phyloP scores from a whole-genome alignment of 345 rosid genomes.

The Salix brachista region DNA sequence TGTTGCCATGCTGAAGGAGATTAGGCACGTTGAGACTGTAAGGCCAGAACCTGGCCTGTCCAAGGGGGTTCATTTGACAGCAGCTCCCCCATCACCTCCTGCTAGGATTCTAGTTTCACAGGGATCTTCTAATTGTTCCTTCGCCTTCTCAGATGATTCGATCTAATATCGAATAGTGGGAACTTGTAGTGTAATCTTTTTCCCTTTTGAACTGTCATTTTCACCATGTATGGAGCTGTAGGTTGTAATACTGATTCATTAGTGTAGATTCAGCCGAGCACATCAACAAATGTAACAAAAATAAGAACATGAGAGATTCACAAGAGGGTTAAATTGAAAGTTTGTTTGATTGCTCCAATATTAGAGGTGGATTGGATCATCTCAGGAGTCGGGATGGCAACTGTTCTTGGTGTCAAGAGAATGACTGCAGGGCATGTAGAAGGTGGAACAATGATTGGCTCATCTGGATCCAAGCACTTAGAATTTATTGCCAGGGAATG shows the following conservation, averaged over 20 bases:
- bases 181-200: background rate
- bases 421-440: constrained; percentile 20
- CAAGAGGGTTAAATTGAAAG: background rate
- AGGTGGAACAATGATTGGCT: constrained; percentile 37
- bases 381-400: constrained; percentile 6
- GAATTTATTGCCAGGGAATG: constrained; percentile 29
- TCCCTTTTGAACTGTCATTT: background rate
- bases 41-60: constrained; percentile 39
- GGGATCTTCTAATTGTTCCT: constrained; percentile 75
- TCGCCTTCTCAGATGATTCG: constrained; percentile 69
- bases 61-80: constrained; percentile 32
- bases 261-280: constrained; percentile 5
- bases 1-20: constrained; percentile 89
- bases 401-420: constrained; percentile 13
- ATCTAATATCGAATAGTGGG: constrained; percentile 10
- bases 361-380: constrained; percentile 6
- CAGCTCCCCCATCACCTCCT: constrained; percentile 35
- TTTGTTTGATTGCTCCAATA: constrained; percentile 1
- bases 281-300: constrained; percentile 12
- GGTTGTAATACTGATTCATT: constrained; percentile 20
- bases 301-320: background rate
- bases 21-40: constrained; percentile 47
- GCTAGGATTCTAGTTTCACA: constrained; percentile 44
- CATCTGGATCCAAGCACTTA: constrained; percentile 21
- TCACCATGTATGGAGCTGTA: constrained; percentile 12